Evolutionary conservation across 768 basidiomycete species (phyloP).

Genomic region (Trametopsis cervina): DNA sequence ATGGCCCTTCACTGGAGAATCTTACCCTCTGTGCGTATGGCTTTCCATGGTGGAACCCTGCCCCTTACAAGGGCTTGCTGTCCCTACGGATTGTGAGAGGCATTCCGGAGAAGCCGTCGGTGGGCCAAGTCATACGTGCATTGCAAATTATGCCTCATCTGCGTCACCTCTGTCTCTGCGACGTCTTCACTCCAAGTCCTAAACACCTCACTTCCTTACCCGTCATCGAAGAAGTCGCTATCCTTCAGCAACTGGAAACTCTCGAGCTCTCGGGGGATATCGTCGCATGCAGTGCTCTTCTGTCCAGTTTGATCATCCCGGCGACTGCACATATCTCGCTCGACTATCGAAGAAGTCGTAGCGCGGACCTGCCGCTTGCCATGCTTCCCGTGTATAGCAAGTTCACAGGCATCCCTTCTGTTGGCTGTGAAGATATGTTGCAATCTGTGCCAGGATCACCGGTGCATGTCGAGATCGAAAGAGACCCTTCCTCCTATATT

Average conservation of each 20-base stretch:
- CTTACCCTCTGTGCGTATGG: constrained; percentile 1
- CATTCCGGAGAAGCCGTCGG: neutral
- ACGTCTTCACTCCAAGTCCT: constrained; percentile 1
- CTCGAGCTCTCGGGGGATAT: constrained; percentile 4
- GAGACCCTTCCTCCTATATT: too few relatives aligned
- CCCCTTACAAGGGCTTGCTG: constrained; percentile 1
- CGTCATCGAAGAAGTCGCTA: neutral
- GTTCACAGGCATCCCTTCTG: too few relatives aligned
- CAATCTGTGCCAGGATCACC: too few relatives aligned
- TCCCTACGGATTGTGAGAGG: neutral
- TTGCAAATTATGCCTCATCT: constrained; percentile 2
- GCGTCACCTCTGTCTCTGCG: neutral
- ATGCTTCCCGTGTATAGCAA: neutral
- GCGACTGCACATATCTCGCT: neutral
- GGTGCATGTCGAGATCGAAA: too few relatives aligned
- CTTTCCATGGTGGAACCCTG: constrained; percentile 6
- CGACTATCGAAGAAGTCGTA: too few relatives aligned
- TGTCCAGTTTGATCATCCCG: neutral
- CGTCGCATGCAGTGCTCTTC: constrained; percentile 2
- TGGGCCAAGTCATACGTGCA: neutral
- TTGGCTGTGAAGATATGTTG: too few relatives aligned
- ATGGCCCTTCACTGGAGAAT: neutral
- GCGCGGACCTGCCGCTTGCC: neutral
- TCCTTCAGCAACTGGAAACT: neutral
- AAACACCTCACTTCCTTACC: neutral